Evolutionary conservation across 805 yeast species (phyloP).

Genomic region (Kurtzmaniella fragi): DNA sequence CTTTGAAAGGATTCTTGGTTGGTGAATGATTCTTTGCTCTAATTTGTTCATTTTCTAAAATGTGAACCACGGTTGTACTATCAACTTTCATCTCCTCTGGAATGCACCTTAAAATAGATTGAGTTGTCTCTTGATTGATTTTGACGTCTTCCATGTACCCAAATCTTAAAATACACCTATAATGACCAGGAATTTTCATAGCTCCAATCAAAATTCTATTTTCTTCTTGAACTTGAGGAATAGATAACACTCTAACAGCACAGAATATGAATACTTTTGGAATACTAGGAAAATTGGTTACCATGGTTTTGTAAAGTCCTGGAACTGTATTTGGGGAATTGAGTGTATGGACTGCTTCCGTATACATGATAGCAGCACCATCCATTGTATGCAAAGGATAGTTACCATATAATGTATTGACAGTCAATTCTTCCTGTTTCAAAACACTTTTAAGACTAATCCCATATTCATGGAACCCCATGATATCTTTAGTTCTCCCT

Average conservation of each 20-base stretch:
- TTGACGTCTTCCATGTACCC: conserved; percentile 45
- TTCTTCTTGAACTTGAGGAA: conserved; percentile 36
- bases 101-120: conserved; percentile 15
- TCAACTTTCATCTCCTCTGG: conserved; percentile 10
- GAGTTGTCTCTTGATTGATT: conserved; percentile 15
- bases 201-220: conserved; percentile 37
- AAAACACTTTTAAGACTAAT: background rate
- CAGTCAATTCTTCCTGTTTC: background rate
- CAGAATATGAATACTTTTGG: conserved; percentile 43
- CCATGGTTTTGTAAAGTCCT: conserved; percentile 28
- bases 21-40: conserved; percentile 10
- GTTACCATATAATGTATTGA: conserved; percentile 17
- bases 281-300: conserved; percentile 37
- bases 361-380: conserved; percentile 41
- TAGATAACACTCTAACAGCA: conserved; percentile 35
- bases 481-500: background rate
- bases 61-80: conserved; percentile 13
- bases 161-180: conserved; percentile 43
- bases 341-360: conserved; percentile 31
- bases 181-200: conserved; percentile 41
- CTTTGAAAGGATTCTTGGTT: conserved; percentile 13
- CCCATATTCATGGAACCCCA: conserved; percentile 1
- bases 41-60: conserved; percentile 25
- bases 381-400: conserved; percentile 17
- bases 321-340: conserved; percentile 45